Conservation (phyloP, 2,329 filamentous ascomycete species). For the Aspergillus oerlinghausenensis region DNA sequence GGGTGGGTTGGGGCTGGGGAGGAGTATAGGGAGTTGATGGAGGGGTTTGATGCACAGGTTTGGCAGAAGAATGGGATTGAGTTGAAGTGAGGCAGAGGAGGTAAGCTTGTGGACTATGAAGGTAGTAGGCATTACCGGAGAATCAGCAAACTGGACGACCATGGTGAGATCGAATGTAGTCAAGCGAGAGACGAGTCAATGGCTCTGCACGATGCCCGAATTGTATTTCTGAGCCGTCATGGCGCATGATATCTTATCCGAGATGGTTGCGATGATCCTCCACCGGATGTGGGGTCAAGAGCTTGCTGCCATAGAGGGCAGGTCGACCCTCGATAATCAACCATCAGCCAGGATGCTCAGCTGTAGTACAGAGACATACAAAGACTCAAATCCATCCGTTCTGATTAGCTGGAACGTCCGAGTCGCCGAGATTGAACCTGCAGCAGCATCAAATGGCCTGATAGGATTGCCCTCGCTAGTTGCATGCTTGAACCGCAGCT, state of each 20-base stretch:
- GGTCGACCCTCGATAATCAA: no score
- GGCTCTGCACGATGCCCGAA: no score
- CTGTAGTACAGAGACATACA: not conserved
- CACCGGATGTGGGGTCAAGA: no score
- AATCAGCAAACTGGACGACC: constrained; percentile 1
- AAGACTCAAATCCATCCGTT: not conserved
- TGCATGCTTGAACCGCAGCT: not conserved
- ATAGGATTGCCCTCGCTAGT: not conserved
- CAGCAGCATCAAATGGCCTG: not conserved
- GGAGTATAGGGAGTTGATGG: constrained; percentile 47
- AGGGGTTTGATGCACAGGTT: constrained; percentile 22
- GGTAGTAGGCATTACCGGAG: constrained; percentile 19
- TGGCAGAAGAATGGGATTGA: not conserved
- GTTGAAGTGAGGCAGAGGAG: not conserved
- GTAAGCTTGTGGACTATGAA: constrained; percentile 4
- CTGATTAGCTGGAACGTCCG: not conserved
- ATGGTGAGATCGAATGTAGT: not conserved
- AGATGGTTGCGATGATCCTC: no score
- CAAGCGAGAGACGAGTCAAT: not conserved
- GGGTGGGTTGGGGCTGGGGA: constrained; percentile 49
- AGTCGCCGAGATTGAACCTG: not conserved
- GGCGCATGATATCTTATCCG: no score
- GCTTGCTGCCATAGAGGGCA: no score
- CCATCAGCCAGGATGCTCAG: not conserved
- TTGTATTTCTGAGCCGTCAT: no score